phyloP scores from a whole-genome alignment of 495 filamentous ascomycete species.

The Elasticomyces elasticus region DNA sequence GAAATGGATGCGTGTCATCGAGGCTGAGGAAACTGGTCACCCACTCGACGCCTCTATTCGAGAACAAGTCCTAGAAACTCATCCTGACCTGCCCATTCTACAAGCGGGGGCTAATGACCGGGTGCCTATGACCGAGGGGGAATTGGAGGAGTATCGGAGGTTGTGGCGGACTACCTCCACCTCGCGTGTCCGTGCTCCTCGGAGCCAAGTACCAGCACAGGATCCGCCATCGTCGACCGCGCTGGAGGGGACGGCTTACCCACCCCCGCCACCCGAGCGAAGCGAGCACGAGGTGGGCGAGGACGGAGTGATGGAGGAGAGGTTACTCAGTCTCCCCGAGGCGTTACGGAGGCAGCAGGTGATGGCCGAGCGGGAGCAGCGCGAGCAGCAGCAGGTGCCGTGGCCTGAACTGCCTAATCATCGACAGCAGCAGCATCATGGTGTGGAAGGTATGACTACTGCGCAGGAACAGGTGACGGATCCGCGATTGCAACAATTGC shows the following conservation, averaged over 20 bases:
- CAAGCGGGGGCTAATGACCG: not conserved
- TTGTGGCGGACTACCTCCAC: too few relatives aligned
- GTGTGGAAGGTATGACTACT: too few relatives aligned
- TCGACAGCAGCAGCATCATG: not conserved
- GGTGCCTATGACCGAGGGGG: not conserved
- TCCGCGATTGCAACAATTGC: not conserved
- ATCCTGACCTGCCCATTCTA: conserved; percentile 12
- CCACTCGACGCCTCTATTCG: conserved; percentile 13
- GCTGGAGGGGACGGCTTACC: too few relatives aligned
- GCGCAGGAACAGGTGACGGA: not conserved
- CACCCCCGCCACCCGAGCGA: too few relatives aligned
- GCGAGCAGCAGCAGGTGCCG: not conserved
- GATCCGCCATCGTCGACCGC: too few relatives aligned
- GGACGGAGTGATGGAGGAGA: too few relatives aligned
- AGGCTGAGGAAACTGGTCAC: conserved; percentile 14
- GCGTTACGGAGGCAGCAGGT: not conserved
- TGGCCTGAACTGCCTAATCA: not conserved
- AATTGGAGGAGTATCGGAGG: not conserved
- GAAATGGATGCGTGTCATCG: conserved; percentile 19
- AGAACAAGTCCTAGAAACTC: conserved; percentile 11
- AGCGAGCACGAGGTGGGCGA: too few relatives aligned
- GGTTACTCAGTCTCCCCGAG: not conserved
- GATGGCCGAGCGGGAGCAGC: not conserved
- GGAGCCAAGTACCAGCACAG: too few relatives aligned
- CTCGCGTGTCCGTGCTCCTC: too few relatives aligned